Evolutionary conservation across 2,329 filamentous ascomycete species (phyloP).

Genomic region (Diplodia seriata): DNA sequence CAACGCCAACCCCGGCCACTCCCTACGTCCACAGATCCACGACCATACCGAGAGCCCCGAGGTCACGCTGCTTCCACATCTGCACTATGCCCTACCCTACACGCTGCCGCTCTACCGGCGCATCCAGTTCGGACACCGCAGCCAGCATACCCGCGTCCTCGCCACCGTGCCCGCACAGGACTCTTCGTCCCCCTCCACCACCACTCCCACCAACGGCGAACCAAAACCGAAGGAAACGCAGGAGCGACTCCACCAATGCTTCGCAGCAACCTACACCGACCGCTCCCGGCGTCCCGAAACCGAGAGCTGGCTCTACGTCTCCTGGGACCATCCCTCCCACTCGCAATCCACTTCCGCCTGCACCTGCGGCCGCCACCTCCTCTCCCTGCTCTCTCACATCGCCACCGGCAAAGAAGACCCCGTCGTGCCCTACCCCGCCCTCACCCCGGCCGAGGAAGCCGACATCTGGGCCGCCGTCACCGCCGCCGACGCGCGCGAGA

Average conservation of each 20-base stretch:
- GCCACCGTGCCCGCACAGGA: slow-evolving; percentile 42
- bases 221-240: neutral
- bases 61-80: slow-evolving; percentile 58
- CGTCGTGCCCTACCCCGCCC: slow-evolving; percentile 11
- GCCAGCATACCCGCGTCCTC: slow-evolving; percentile 44
- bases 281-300: slow-evolving; percentile 67
- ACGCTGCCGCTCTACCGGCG: slow-evolving; percentile 69
- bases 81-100: slow-evolving; percentile 62
- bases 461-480: slow-evolving; percentile 16
- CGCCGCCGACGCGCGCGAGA: neutral
- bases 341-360: neutral
- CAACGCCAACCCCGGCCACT: neutral
- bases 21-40: neutral
- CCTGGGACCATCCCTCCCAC: slow-evolving; percentile 6
- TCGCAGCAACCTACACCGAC: slow-evolving; percentile 68
- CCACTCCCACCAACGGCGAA: slow-evolving; percentile 15
- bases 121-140: slow-evolving; percentile 63
- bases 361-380: neutral
- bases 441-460: neutral
- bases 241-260: slow-evolving; percentile 42
- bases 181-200: slow-evolving; percentile 38
- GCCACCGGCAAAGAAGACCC: neutral
- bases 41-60: slow-evolving; percentile 43
- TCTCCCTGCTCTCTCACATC: neutral
- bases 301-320: slow-evolving; percentile 66